These are phyloP conservation scores for Venustampulla echinocandica DNA, from an alignment of 495 filamentous ascomycete species.

Conservation along the genomic window DNA sequence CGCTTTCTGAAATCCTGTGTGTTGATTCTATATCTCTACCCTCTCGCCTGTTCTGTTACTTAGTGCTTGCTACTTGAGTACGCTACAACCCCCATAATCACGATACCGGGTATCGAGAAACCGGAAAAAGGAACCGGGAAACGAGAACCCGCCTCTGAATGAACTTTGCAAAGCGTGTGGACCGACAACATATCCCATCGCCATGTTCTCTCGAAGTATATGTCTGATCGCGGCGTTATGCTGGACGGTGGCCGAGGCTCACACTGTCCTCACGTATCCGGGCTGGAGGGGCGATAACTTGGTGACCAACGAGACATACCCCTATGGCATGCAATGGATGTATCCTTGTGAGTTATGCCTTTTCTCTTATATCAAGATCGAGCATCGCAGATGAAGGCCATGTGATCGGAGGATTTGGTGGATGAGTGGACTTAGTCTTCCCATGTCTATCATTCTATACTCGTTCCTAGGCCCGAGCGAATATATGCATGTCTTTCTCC, in stretches of 20 bases:
- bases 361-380: neutral
- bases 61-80: neutral
- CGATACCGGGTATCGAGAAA: conserved; percentile 2
- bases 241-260: conserved; percentile 54
- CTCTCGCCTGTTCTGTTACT: neutral
- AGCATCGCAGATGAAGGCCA: no score
- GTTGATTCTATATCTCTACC: neutral
- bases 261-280: conserved; percentile 87
- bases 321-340: conserved; percentile 95
- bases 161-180: no score
- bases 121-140: neutral
- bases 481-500: neutral
- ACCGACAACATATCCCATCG: no score
- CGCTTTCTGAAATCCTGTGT: neutral
- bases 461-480: neutral
- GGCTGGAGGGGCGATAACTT: conserved; percentile 94
- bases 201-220: conserved; percentile 3
- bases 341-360: conserved; percentile 75
- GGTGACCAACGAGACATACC: conserved; percentile 66
- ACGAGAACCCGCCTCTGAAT: neutral
- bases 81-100: neutral
- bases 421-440: no score
- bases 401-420: no score
- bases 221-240: conserved; percentile 13
- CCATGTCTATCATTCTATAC: neutral